phyloP scores from a whole-genome alignment of 345 rosid species.

The Arabidopsis arenosa region DNA sequence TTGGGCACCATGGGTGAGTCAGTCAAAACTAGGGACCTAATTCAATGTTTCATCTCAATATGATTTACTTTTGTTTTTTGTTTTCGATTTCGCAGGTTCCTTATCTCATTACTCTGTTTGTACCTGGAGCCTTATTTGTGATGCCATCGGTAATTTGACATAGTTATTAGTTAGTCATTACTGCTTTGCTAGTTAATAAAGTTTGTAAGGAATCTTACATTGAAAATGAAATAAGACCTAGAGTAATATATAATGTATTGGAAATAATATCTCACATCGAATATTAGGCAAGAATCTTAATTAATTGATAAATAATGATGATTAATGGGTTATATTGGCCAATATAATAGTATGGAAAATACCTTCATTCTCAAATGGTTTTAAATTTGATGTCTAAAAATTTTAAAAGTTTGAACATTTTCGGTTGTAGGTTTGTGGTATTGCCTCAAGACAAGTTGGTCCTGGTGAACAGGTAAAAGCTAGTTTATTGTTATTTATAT shows the following conservation, averaged over 20 bases:
- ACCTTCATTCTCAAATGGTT: not conserved
- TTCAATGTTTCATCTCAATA: slow-evolving; percentile 6
- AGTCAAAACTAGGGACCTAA: slow-evolving; percentile 7
- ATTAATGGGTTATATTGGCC: not conserved
- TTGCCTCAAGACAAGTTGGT: slow-evolving; percentile 84
- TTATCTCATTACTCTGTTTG: slow-evolving; percentile 55
- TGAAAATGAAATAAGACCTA: not conserved
- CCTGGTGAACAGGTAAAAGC: slow-evolving; percentile 70
- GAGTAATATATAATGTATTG: not conserved
- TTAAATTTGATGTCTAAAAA: not conserved
- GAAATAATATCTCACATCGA: not conserved
- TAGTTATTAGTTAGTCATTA: not conserved
- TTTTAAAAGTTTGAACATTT: not conserved
- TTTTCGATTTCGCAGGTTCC: slow-evolving; percentile 63
- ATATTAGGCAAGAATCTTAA: not conserved
- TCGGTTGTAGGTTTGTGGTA: slow-evolving; percentile 52
- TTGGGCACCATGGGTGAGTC: slow-evolving; percentile 82
- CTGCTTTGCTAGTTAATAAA: not conserved
- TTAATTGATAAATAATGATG: not conserved
- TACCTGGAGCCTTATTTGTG: slow-evolving; percentile 48
- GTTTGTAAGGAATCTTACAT: not conserved
- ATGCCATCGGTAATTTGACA: slow-evolving; percentile 64
- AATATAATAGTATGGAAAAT: not conserved
- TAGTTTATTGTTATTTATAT: not conserved
- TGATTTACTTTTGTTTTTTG: slow-evolving; percentile 13